phyloP scores from a whole-genome alignment of 306 rosid species.

The Senna siamea region DNA sequence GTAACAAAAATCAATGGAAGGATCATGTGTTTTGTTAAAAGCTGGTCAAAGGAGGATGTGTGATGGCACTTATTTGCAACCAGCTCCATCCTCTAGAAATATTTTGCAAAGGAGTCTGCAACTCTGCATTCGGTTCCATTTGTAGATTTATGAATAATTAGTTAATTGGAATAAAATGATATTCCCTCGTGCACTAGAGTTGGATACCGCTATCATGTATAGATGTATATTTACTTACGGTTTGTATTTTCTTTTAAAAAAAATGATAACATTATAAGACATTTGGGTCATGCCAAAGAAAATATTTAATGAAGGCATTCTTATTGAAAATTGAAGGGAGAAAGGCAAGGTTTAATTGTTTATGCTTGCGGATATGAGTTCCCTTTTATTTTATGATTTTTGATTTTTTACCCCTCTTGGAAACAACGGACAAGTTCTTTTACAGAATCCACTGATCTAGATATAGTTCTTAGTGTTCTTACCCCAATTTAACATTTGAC shows the following conservation, averaged over 20 bases:
- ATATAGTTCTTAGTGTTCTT: too few species aligned
- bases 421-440: too few species aligned
- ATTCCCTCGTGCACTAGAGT: constrained; percentile 15
- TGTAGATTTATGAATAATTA: too few species aligned
- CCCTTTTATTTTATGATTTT: too few species aligned
- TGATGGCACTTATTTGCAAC: constrained; percentile 9
- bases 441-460: too few species aligned
- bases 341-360: background rate
- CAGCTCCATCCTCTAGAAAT: constrained; percentile 6
- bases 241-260: background rate
- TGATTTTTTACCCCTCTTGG: too few species aligned
- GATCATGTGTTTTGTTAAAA: constrained; percentile 1
- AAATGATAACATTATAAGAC: background rate
- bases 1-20: constrained; percentile 13
- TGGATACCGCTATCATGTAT: constrained; percentile 11
- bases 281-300: background rate
- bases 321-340: constrained; percentile 16
- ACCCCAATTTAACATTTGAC: constrained; percentile 16
- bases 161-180: background rate
- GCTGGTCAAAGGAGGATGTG: constrained; percentile 7
- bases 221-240: background rate
- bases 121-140: too few species aligned
- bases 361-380: too few species aligned
- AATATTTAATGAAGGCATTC: constrained; percentile 14
- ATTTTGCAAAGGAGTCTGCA: background rate